A percentile compares a stretch with the other conserved stretches of the same genome.
Conservation (phyloP, 2,329 filamentous ascomycete genomes). For the Parastagonospora avenae region DNA sequence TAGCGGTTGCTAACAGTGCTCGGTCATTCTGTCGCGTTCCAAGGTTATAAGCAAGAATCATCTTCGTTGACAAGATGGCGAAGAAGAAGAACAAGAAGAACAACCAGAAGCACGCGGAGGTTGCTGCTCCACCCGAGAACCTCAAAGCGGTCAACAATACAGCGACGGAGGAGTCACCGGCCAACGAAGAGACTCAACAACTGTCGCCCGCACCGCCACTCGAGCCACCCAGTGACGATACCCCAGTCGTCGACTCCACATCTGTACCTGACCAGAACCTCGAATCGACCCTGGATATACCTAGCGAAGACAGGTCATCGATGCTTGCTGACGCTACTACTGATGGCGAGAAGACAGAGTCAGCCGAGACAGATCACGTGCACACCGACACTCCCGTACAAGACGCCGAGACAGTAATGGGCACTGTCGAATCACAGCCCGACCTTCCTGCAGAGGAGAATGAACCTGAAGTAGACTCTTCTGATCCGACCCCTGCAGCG, state of each 20-base stretch:
- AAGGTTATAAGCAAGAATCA: constrained; percentile 33
- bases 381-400: not conserved
- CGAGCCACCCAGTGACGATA: constrained; percentile 23
- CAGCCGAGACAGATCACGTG: not conserved
- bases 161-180: constrained; percentile 26
- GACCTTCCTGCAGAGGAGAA: not conserved
- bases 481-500: too few species aligned
- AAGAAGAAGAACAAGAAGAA: constrained; percentile 43
- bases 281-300: constrained; percentile 9
- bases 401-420: not conserved
- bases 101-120: constrained; percentile 34
- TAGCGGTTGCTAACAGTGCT: constrained; percentile 16
- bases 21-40: constrained; percentile 8
- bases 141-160: constrained; percentile 20
- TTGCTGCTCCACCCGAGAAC: constrained; percentile 33
- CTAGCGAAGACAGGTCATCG: not conserved
- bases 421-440: not conserved
- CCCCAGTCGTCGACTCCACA: constrained; percentile 22
- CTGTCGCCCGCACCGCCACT: constrained; percentile 22
- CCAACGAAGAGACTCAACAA: constrained; percentile 22
- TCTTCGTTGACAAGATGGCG: constrained; percentile 32
- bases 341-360: not conserved
- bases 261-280: constrained; percentile 15
- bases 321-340: not conserved
- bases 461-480: not conserved